Conservation (phyloP, 805 yeast species). For the Hanseniaspora lachancei region DNA sequence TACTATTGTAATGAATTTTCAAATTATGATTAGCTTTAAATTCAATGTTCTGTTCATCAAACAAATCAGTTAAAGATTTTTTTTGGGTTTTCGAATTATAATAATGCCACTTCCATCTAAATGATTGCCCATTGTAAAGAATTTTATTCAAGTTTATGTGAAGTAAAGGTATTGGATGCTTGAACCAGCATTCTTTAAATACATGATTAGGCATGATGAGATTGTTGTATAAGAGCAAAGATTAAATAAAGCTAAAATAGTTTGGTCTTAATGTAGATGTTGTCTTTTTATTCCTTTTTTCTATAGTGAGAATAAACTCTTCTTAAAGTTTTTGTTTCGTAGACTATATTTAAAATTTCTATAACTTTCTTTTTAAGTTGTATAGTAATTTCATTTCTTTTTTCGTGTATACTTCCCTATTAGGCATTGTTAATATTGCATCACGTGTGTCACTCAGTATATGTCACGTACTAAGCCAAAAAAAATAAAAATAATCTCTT, state of each 20-base stretch:
- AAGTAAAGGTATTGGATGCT: neutral
- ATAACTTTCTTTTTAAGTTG: too few relatives aligned
- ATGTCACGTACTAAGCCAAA: too few relatives aligned
- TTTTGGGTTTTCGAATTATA: neutral
- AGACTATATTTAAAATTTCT: too few relatives aligned
- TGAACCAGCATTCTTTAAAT: neutral
- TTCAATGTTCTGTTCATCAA: neutral
- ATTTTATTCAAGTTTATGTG: constrained; percentile 8
- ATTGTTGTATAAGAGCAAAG: neutral
- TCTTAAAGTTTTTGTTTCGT: too few relatives aligned
- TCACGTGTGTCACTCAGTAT: too few relatives aligned
- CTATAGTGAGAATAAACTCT: too few relatives aligned
- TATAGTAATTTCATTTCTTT: too few relatives aligned
- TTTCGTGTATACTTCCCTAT: too few relatives aligned
- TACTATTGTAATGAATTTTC: constrained; percentile 3
- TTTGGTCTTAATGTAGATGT: too few relatives aligned
- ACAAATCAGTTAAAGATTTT: neutral
- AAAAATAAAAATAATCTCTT: too few relatives aligned
- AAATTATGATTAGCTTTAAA: neutral
- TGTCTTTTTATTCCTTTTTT: too few relatives aligned
- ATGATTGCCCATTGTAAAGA: constrained; percentile 10
- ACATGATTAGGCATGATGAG: neutral
- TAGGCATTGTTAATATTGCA: too few relatives aligned
- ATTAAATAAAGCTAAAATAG: neutral
- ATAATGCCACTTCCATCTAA: constrained; percentile 12